Percentiles rank a stretch among this genome's conserved stretches.
Conservation (phyloP, 345 rosid species). For the Eucalyptus polyanthemos region DNA sequence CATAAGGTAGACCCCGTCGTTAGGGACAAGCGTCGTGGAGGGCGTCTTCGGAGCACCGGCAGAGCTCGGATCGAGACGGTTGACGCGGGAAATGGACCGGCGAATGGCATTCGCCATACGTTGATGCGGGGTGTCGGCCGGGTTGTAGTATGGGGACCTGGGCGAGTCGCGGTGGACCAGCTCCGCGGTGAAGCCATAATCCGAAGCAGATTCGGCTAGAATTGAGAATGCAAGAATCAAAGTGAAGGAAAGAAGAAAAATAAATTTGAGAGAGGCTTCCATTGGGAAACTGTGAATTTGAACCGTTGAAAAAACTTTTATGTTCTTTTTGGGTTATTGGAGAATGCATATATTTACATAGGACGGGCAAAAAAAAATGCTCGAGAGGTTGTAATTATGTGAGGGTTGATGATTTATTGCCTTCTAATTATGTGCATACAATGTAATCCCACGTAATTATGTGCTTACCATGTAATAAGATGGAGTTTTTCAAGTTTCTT, state of each 20-base stretch:
- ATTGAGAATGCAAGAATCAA: neutral
- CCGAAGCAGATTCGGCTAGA: neutral
- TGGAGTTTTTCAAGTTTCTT: neutral
- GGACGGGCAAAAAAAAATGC: neutral
- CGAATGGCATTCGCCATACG: neutral
- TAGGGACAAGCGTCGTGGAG: neutral
- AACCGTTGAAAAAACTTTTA: neutral
- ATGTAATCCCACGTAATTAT: neutral
- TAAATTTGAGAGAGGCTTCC: neutral
- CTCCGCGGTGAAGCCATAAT: slow-evolving; percentile 1
- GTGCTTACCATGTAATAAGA: neutral
- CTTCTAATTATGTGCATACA: neutral
- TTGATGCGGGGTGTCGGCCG: neutral
- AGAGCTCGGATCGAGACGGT: neutral
- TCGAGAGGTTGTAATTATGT: neutral
- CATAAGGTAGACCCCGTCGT: slow-evolving; percentile 1
- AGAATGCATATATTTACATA: neutral
- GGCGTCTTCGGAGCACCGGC: neutral
- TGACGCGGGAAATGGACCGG: neutral
- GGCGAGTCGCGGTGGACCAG: slow-evolving; percentile 18
- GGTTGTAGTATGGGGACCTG: slow-evolving; percentile 7
- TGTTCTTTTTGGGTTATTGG: neutral
- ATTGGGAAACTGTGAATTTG: neutral
- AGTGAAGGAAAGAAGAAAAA: neutral
- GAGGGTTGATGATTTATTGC: neutral